A percentile compares a stretch with the other conserved stretches of the same genome.
Conservation (phyloP, 75 land plant genomes). For the Larix kaempferi region DNA sequence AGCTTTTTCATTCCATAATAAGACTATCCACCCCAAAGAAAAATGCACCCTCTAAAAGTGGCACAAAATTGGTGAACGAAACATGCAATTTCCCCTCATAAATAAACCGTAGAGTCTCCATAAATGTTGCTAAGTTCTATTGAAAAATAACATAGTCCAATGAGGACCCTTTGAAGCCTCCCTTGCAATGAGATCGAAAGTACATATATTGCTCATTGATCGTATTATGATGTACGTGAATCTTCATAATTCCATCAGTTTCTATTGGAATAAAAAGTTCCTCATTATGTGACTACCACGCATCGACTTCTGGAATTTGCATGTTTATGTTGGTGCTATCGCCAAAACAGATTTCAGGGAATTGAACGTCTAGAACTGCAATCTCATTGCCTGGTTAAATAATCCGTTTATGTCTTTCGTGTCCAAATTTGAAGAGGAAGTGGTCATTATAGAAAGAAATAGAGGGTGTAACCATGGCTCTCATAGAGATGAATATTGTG, state of each 20-base stretch:
- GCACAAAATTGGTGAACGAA: constrained; percentile 19
- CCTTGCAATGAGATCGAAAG: constrained; percentile 30
- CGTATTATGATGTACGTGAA: constrained; percentile 12
- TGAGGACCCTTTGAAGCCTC: constrained; percentile 42
- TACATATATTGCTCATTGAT: constrained; percentile 34
- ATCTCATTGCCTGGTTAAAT: background rate
- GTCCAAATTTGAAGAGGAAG: background rate
- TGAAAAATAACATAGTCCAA: constrained; percentile 13
- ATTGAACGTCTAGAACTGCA: constrained; percentile 2
- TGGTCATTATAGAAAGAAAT: background rate
- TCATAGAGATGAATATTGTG: too few relatives aligned
- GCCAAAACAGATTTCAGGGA: background rate
- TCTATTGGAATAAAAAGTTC: background rate
- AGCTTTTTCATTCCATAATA: too few relatives aligned
- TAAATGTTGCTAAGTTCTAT: constrained; percentile 24
- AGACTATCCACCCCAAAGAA: too few relatives aligned
- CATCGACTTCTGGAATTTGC: constrained; percentile 3
- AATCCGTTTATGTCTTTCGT: background rate
- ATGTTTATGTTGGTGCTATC: background rate
- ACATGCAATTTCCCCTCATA: constrained; percentile 19
- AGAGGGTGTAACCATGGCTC: background rate
- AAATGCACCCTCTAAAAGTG: constrained; percentile 36
- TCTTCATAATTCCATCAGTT: background rate
- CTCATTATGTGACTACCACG: background rate
- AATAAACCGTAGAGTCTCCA: constrained; percentile 27